Evolutionary conservation across 176 grass and related monocot species (phyloP).

Genomic region (Avena eriantha): DNA sequence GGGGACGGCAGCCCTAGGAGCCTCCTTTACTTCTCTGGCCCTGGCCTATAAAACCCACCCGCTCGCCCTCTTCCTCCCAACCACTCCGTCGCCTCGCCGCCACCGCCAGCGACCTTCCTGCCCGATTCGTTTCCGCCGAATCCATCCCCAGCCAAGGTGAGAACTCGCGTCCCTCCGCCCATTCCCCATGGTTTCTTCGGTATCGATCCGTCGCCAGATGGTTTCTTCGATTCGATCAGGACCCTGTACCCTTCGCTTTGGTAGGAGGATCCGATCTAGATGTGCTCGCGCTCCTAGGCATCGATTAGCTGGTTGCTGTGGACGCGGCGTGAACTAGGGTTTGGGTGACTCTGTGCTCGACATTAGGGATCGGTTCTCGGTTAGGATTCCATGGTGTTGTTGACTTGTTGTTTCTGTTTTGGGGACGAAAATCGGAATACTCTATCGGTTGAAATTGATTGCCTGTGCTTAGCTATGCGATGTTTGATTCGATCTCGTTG

Average conservation of each 20-base stretch:
- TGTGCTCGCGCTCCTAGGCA: not conserved
- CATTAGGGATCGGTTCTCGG: not conserved
- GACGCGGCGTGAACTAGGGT: not conserved
- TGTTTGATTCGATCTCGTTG: not conserved
- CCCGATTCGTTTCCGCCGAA: not conserved
- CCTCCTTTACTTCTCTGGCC: not conserved
- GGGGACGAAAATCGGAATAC: not conserved
- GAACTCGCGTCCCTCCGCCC: not conserved
- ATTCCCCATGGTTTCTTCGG: not conserved
- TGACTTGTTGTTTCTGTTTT: not conserved
- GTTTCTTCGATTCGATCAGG: not conserved
- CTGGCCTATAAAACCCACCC: conserved; percentile 1
- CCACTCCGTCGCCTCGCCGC: conserved; percentile 31
- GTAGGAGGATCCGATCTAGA: not conserved
- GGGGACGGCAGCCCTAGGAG: conserved; percentile 33
- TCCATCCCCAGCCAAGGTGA: not conserved
- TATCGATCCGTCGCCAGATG: too few relatives aligned
- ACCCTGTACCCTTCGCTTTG: not conserved
- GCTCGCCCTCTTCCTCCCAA: not conserved
- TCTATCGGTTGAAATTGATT: not conserved
- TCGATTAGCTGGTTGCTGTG: too few relatives aligned
- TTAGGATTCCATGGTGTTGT: not conserved
- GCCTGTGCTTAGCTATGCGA: not conserved
- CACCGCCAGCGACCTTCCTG: not conserved
- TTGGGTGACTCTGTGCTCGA: not conserved